A percentile compares a stretch with the other conserved stretches of the same genome.
phyloP scores from a whole-genome alignment of 23 red algal genomes.

The Pyropia haitanensis region DNA sequence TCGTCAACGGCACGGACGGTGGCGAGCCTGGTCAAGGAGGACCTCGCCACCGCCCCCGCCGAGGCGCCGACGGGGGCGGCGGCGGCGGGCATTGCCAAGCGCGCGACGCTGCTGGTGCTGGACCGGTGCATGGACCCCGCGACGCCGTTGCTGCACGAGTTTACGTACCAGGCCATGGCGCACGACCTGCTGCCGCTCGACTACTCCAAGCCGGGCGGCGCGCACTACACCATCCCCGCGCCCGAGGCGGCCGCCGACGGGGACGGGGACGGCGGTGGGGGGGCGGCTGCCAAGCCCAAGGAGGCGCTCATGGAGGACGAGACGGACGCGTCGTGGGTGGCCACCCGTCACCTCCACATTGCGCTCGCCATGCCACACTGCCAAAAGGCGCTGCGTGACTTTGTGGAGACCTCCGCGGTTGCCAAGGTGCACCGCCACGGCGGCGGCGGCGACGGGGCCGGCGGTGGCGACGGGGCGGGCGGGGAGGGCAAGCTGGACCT shows the following conservation, averaged over 20 bases:
- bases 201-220: conserved; percentile 60
- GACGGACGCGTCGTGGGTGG: conserved; percentile 42
- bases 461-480: background rate
- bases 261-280: conserved; percentile 22
- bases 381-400: conserved; percentile 33
- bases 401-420: conserved; percentile 61
- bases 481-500: conserved; percentile 20
- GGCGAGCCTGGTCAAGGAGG: conserved; percentile 41
- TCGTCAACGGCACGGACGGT: conserved; percentile 28
- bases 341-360: conserved; percentile 54
- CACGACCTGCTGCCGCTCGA: conserved; percentile 71
- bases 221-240: conserved; percentile 40
- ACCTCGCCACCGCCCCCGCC: conserved; percentile 16
- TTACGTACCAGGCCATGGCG: conserved; percentile 89
- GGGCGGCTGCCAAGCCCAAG: conserved; percentile 23
- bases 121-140: conserved; percentile 71
- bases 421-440: conserved; percentile 58
- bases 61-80: conserved; percentile 8
- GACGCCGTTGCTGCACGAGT: conserved; percentile 81
- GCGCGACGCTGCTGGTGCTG: conserved; percentile 56
- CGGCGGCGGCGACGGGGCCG: background rate
- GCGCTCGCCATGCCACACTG: conserved; percentile 51
- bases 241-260: too few relatives aligned
- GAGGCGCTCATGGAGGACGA: conserved; percentile 51
- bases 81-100: background rate